Percentiles rank a stretch among this genome's conserved stretches.
These are phyloP conservation scores for Themeda triandra DNA, from an alignment of 176 grass and related monocot species.

Conservation along the genomic window DNA sequence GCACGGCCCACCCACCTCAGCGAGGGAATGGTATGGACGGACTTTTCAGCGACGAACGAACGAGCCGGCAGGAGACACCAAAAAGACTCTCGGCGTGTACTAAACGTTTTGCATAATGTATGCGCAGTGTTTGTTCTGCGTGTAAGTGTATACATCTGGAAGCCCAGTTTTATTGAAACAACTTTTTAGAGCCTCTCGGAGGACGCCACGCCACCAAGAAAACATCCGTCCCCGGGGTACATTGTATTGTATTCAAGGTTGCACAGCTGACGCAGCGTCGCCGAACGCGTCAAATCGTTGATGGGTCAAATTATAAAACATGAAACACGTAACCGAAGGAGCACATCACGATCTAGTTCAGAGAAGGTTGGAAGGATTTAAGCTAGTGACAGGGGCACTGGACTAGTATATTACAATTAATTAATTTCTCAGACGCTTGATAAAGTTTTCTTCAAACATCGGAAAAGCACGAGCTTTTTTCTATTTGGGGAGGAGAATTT, in stretches of 20 bases:
- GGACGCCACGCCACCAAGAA: neutral
- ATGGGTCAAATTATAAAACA: neutral
- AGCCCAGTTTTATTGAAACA: neutral
- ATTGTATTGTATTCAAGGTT: neutral
- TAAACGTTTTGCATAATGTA: neutral
- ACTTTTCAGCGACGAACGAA: slow-evolving; percentile 25
- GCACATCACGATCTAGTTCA: slow-evolving; percentile 23
- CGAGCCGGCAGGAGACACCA: neutral
- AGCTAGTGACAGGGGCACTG: neutral
- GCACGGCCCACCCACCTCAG: slow-evolving; percentile 16
- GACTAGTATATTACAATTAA: slow-evolving; percentile 27
- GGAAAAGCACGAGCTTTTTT: neutral
- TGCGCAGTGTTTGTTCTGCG: neutral
- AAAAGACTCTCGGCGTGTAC: neutral
- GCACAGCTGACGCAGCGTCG: neutral
- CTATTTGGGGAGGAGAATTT: neutral
- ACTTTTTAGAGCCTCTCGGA: neutral
- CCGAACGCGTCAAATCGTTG: slow-evolving; percentile 15
- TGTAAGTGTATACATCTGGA: neutral
- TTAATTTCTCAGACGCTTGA: slow-evolving; percentile 28
- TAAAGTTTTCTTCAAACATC: slow-evolving; percentile 33
- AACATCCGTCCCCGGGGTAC: neutral
- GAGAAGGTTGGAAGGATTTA: neutral
- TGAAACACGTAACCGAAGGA: neutral
- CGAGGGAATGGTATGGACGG: neutral